Base-by-base conservation (phyloP, 2,329 filamentous ascomycete genomes). In the Cladosporium sp. region DNA sequence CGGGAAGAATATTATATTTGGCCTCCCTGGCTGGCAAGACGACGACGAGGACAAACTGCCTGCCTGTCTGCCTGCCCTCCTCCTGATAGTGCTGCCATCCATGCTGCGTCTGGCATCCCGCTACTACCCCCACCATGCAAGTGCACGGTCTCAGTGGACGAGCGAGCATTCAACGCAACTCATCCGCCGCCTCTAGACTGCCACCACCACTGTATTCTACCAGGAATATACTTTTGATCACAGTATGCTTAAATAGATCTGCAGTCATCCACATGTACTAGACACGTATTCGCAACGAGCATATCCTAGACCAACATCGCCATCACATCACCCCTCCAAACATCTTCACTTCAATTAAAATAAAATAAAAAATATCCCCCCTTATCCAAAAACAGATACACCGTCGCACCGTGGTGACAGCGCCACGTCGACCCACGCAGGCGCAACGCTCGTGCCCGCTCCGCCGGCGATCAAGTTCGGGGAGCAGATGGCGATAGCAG, bases 151-250 rank as follows among this genome's bases (percentile, higher is more conserved):
- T 18, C 19, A 18, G 7, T 20, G 4, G 16, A 6, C 7, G 36
- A 33, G 41, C 16, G 32, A n/a, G 33, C 19, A 18, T 47, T 47
- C 43, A 47, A 47, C 43, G 36, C 36, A 47, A 38, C 22, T 20
- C 43, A 45, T 33, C 36, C 43, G 43, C 43, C 43, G 42, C 43
- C 33, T 38, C 43, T 47, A 47, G 43, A 47, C 41, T 27, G 22
- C 22, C 22, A 27, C 4, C 22, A 27, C 22, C 9, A 9, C 22
- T 4, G 22, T 27, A 27, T 27, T 9, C 22, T 5, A 27, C 22
- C 22, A n/a, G n/a, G n/a, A n/a, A n/a, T n/a, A n/a, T 42, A 8
- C 39, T 11, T 42, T 29, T 16, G 7, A 27, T 27, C 25, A 30
- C 29, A 42, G 30, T 42, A 42, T 22, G n/a, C n/a, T n/a, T n/a